phyloP scores from a whole-genome alignment of 352 stramenopile genomes.

The Phytopythium delawarense region DNA sequence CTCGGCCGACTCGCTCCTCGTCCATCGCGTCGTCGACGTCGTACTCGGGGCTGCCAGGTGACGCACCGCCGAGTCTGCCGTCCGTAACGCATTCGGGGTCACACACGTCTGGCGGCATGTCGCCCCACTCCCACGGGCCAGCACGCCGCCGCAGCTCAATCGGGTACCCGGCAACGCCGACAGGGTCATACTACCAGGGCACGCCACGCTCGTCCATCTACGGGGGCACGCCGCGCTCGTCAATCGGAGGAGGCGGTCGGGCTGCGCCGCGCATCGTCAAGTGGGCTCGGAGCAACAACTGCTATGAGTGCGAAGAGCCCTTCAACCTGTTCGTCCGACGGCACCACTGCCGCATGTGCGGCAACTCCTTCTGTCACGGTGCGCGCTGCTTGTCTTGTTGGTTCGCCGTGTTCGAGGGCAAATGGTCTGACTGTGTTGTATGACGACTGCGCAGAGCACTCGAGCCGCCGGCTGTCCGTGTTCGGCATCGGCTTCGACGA shows the following conservation, averaged over 20 bases:
- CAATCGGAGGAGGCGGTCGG: slow-evolving; percentile 23
- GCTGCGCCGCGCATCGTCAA: slow-evolving; percentile 65
- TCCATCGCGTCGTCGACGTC: slow-evolving; percentile 59
- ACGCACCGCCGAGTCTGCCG: slow-evolving; percentile 29
- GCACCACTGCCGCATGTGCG: slow-evolving; percentile 86
- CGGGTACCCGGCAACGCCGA: slow-evolving; percentile 23
- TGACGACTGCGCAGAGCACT: slow-evolving; percentile 43
- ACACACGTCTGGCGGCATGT: slow-evolving; percentile 21
- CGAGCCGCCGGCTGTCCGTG: slow-evolving; percentile 65
- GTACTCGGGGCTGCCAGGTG: slow-evolving; percentile 23
- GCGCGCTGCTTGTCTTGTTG: slow-evolving; percentile 5
- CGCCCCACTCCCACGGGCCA: slow-evolving; percentile 18
- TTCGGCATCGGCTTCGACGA: slow-evolving; percentile 79
- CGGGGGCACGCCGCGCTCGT: slow-evolving; percentile 16
- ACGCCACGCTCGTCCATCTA: slow-evolving; percentile 22
- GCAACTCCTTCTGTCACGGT: slow-evolving; percentile 83
- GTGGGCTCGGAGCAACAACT: slow-evolving; percentile 76
- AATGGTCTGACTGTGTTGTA: background rate
- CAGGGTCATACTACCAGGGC: slow-evolving; percentile 30
- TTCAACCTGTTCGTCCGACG: slow-evolving; percentile 84
- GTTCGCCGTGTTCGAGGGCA: background rate
- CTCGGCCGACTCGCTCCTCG: slow-evolving; percentile 58
- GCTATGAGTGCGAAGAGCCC: slow-evolving; percentile 78
- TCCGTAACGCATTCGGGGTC: slow-evolving; percentile 34
- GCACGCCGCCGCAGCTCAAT: slow-evolving; percentile 25